Percentiles rank a stretch among this genome's conserved stretches.
These are phyloP conservation scores for Nakazawaea peltata DNA, from an alignment of 805 yeast species.

Conservation along the genomic window DNA sequence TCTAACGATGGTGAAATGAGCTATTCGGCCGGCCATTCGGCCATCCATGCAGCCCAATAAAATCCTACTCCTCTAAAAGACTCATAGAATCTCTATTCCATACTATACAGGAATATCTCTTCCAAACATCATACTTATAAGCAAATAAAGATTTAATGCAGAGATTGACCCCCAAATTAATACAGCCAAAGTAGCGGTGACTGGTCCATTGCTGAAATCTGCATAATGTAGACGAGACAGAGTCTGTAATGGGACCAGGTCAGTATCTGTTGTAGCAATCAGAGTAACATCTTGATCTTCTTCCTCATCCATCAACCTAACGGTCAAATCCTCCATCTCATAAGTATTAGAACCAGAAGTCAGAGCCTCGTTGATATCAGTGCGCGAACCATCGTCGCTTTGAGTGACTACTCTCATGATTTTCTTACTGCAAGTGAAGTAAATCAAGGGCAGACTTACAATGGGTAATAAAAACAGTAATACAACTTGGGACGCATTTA, in stretches of 20 bases:
- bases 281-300: too few relatives aligned
- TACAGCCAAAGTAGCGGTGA: constrained; percentile 42
- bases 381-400: too few relatives aligned
- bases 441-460: constrained; percentile 77
- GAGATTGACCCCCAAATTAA: constrained; percentile 66
- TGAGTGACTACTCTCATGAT: constrained; percentile 75
- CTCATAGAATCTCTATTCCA: too few relatives aligned
- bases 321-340: constrained; percentile 5
- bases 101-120: constrained; percentile 7
- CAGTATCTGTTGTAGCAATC: too few relatives aligned
- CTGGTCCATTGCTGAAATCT: constrained; percentile 58
- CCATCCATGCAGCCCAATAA: too few relatives aligned
- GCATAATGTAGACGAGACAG: constrained; percentile 23
- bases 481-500: constrained; percentile 82
- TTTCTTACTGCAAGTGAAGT: constrained; percentile 62
- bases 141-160: constrained; percentile 56
- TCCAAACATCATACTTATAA: constrained; percentile 7
- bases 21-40: too few relatives aligned
- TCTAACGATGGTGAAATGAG: too few relatives aligned
- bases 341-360: background rate
- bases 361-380: too few relatives aligned
- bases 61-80: too few relatives aligned
- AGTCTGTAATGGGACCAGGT: too few relatives aligned
- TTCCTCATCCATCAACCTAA: constrained; percentile 4
- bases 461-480: constrained; percentile 78